These are phyloP conservation scores for Kandelia obovata DNA, from an alignment of 345 rosid genomes.

Conservation along the genomic window DNA sequence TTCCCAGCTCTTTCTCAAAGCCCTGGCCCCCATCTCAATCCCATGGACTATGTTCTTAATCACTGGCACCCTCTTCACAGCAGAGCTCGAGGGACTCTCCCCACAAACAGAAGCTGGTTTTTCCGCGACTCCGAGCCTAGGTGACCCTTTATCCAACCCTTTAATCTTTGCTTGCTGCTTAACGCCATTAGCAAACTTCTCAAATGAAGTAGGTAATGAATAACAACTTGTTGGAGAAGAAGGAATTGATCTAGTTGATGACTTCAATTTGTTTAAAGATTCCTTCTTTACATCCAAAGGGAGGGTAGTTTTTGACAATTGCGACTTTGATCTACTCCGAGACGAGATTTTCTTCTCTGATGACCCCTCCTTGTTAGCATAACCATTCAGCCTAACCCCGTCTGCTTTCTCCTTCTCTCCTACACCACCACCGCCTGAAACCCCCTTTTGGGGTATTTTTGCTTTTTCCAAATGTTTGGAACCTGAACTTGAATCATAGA, in stretches of 20 bases:
- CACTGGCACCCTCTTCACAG: slow-evolving; percentile 50
- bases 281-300: slow-evolving; percentile 62
- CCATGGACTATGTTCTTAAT: slow-evolving; percentile 66
- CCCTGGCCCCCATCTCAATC: slow-evolving; percentile 83
- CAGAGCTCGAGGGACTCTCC: slow-evolving; percentile 50
- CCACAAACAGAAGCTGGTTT: slow-evolving; percentile 47
- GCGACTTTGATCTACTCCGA: slow-evolving; percentile 56
- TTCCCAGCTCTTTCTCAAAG: slow-evolving; percentile 98
- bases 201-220: slow-evolving; percentile 80
- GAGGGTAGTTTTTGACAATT: slow-evolving; percentile 38
- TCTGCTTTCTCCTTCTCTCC: slow-evolving; percentile 50
- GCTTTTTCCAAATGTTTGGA: slow-evolving; percentile 47
- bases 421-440: slow-evolving; percentile 17
- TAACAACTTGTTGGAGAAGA: slow-evolving; percentile 87
- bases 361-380: slow-evolving; percentile 47
- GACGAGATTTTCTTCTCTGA: slow-evolving; percentile 33
- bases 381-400: slow-evolving; percentile 44
- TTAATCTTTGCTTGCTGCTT: slow-evolving; percentile 67
- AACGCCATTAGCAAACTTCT: slow-evolving; percentile 75
- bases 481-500: slow-evolving; percentile 32
- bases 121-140: slow-evolving; percentile 45
- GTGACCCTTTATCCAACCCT: slow-evolving; percentile 49
- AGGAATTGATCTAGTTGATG: slow-evolving; percentile 68
- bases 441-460: slow-evolving; percentile 37
- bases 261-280: slow-evolving; percentile 46